Evolutionary conservation across 1,284 basidiomycete species (phyloP).

Genomic region (Ceratobasidium sp.): DNA sequence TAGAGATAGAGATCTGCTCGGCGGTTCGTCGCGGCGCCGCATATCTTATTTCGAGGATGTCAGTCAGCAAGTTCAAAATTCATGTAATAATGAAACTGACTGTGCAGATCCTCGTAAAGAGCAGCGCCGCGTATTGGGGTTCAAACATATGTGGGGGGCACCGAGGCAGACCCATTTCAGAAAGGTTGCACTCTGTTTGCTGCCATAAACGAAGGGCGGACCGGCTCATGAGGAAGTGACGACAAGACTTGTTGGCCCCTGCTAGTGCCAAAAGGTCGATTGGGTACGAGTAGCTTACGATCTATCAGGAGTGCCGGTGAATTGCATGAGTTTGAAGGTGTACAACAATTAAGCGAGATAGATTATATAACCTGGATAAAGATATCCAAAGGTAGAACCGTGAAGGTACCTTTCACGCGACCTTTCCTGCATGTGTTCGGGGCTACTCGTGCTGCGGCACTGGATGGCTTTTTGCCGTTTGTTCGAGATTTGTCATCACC

Average conservation of each 20-base stretch:
- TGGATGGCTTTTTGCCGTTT: no score
- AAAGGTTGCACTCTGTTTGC: background rate
- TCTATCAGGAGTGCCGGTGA: background rate
- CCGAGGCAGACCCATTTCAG: background rate
- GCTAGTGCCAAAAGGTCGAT: background rate
- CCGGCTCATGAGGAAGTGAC: background rate
- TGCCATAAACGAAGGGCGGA: background rate
- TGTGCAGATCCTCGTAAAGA: background rate
- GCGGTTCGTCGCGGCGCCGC: background rate
- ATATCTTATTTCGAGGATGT: background rate
- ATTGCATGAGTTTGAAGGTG: no score
- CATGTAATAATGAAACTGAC: background rate
- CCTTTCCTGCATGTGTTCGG: no score
- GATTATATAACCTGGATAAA: no score
- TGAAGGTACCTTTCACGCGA: no score
- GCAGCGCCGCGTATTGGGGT: background rate
- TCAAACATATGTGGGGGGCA: constrained; percentile 1
- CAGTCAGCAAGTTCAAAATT: background rate
- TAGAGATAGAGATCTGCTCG: background rate
- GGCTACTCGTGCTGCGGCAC: no score
- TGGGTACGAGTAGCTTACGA: background rate
- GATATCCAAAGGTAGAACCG: no score
- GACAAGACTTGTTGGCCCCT: background rate
- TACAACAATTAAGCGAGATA: no score
- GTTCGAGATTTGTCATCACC: no score